Conservation (phyloP, 345 rosid genomes). For the Syzygium grande region DNA sequence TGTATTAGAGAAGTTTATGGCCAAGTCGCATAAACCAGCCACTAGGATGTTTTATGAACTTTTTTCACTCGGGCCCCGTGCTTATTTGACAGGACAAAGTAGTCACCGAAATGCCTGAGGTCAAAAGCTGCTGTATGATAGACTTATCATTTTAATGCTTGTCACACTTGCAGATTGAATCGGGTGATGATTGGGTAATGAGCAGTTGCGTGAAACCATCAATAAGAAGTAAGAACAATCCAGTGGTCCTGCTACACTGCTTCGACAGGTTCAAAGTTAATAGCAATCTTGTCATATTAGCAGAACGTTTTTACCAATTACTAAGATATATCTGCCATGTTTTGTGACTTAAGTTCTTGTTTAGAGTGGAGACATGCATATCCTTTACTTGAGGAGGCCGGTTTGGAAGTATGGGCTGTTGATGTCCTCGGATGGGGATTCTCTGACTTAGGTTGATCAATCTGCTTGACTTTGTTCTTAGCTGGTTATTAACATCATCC, state of each 20-base stretch:
- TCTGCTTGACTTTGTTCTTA: background rate
- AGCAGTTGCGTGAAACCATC: constrained; percentile 67
- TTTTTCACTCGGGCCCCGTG: background rate
- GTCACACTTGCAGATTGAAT: constrained; percentile 25
- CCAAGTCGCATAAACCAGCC: background rate
- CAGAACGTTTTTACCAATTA: background rate
- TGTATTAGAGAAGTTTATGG: background rate
- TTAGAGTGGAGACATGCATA: constrained; percentile 71
- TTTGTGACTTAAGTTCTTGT: constrained; percentile 43
- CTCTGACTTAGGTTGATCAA: constrained; percentile 56
- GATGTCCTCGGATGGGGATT: constrained; percentile 97
- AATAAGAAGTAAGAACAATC: constrained; percentile 24
- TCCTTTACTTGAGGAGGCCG: constrained; percentile 69
- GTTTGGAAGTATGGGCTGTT: constrained; percentile 80
- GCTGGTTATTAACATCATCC: background rate
- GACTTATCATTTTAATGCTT: background rate
- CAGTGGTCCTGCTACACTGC: constrained; percentile 74
- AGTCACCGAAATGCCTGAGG: background rate
- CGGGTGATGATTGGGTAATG: constrained; percentile 39
- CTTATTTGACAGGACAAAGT: background rate
- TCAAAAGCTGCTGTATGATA: background rate
- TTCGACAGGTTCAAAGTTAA: constrained; percentile 62
- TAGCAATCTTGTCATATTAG: background rate
- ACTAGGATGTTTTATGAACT: background rate
- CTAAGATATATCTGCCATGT: background rate